phyloP scores from a whole-genome alignment of 768 basidiomycete species.

The Russula virescens region DNA sequence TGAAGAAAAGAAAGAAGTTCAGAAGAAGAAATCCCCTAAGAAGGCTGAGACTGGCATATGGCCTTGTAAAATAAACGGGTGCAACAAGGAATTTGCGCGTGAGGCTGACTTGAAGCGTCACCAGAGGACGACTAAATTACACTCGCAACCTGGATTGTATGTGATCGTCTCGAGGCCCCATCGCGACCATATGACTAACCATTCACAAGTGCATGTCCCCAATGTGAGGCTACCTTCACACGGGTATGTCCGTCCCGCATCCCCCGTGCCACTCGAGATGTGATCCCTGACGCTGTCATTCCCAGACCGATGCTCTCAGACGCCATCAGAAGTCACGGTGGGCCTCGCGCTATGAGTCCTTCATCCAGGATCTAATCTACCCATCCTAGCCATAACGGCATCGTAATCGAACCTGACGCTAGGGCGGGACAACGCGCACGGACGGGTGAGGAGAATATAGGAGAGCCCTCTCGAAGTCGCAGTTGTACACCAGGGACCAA shows the following conservation, averaged over 20 bases:
- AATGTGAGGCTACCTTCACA: slow-evolving; percentile 76
- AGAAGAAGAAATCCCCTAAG: slow-evolving; percentile 39
- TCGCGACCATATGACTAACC: slow-evolving; percentile 17
- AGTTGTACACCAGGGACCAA: slow-evolving; percentile 45
- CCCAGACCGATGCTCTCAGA: slow-evolving; percentile 72
- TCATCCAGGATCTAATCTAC: slow-evolving; percentile 10
- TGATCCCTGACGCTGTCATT: slow-evolving; percentile 1
- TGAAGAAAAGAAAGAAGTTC: slow-evolving; percentile 40
- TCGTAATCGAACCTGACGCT: slow-evolving; percentile 49
- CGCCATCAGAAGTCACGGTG: slow-evolving; percentile 78
- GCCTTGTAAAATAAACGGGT: slow-evolving; percentile 79
- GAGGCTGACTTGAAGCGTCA: slow-evolving; percentile 80
- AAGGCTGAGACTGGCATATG: slow-evolving; percentile 52
- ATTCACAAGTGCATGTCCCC: slow-evolving; percentile 56
- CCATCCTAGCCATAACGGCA: slow-evolving; percentile 53
- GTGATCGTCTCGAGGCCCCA: slow-evolving; percentile 30
- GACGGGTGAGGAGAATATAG: slow-evolving; percentile 28
- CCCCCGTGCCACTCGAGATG: neutral
- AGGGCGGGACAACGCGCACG: slow-evolving; percentile 28
- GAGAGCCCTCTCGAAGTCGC: slow-evolving; percentile 42
- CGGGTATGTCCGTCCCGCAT: slow-evolving; percentile 45
- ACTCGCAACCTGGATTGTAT: slow-evolving; percentile 70
- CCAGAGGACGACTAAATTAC: slow-evolving; percentile 72
- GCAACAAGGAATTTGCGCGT: slow-evolving; percentile 75
- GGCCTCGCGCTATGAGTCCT: slow-evolving; percentile 24